Base-by-base conservation (phyloP, 495 filamentous ascomycete species). In the Sporormia fimetaria region DNA sequence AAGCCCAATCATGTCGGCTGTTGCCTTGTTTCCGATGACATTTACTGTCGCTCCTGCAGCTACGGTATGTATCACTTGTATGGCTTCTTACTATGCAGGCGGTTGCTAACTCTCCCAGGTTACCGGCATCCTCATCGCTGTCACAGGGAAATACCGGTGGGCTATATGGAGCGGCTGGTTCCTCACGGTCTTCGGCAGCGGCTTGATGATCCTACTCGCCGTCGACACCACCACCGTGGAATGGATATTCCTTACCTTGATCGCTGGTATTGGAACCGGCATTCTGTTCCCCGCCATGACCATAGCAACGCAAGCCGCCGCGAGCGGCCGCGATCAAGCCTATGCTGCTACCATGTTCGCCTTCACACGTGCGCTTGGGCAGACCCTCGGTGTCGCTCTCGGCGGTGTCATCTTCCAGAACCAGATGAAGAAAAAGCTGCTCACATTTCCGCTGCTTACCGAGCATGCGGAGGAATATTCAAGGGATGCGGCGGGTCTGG, bases 381-480 rank as follows among this genome's bases (percentile, higher is more conserved):
- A 79, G 68, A 70, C 72, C 10, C 46, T 79, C 16, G 77, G 77
- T 4, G 66, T 82, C 9, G 76, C 75, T 10, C 61, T 80, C 17
- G 70, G 73, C 8, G 74, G 72, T 10, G 64, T 69, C 3, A 61
- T 75, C 4, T 73, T 81, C 47, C 68, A 80, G 47, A 79, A 75
- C 43, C 55, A 65, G 39, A 69, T 72, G 58, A 60, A 58, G 37
- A 46, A 52, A 30, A 65, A 70, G 51, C 58, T 74, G 6, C 33
- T 50, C 10, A 36, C 36, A 12, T 57, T 49, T 29, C 55, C 62
- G 7, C 41, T 51, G 11, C 45, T 62, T 11, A 59, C 57, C 2
- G 36, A 42, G 18, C 51, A 43, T 29, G 59, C 38, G 27, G 52
- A 31, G 22, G 64, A 52, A 59, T 68, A 26, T 42, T 67, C 67